Percentiles rank a stretch among this genome's conserved stretches.
Evolutionary conservation across 495 filamentous ascomycete species (phyloP).

Genomic region (Paragyromitra xinjiangensis): DNA sequence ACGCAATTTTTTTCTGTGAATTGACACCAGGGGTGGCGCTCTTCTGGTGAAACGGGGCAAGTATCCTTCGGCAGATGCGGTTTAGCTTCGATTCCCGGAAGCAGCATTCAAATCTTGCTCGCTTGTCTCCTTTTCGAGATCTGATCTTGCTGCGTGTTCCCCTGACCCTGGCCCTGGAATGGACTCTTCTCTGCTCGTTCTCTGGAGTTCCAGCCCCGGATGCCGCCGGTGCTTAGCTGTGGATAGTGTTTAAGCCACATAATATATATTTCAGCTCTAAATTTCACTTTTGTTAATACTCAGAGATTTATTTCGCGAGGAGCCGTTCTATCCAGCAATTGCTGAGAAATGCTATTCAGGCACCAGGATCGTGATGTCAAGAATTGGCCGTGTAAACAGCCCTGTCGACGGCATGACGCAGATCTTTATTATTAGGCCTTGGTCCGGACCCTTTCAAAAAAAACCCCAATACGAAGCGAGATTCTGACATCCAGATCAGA

Average conservation of each 20-base stretch:
- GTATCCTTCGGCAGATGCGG: conserved; percentile 20
- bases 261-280: background rate
- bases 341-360: background rate
- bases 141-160: conserved; percentile 30
- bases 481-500: background rate
- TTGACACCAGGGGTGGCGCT: background rate
- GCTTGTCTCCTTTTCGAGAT: conserved; percentile 29
- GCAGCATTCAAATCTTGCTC: conserved; percentile 12
- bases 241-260: background rate
- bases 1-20: conserved; percentile 9
- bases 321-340: background rate
- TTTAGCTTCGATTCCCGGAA: conserved; percentile 30
- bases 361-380: conserved; percentile 5
- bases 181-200: background rate
- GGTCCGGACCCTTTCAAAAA: background rate
- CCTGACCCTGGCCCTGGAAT: conserved; percentile 1
- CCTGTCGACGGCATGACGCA: conserved; percentile 26
- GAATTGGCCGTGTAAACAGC: conserved; percentile 28
- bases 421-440: conserved; percentile 39
- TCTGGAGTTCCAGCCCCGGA: background rate
- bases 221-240: background rate
- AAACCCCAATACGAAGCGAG: background rate
- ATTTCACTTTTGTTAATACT: background rate
- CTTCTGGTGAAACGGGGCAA: conserved; percentile 17
- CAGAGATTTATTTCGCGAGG: background rate